These are phyloP conservation scores for Leccinum pellstonianum DNA, from an alignment of 768 basidiomycete genomes.

Conservation along the genomic window DNA sequence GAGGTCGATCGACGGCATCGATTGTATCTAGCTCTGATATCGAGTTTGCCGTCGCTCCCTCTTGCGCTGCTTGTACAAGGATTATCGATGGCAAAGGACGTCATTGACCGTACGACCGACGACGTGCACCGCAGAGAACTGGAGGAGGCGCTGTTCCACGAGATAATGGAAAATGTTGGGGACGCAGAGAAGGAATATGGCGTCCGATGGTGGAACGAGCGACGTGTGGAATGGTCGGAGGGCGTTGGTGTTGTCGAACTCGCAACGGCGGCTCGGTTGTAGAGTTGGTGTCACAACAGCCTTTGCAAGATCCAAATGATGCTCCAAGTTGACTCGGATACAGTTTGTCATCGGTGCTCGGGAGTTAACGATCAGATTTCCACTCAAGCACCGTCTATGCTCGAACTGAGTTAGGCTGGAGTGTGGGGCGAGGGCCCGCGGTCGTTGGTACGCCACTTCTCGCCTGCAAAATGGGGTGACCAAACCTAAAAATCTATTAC, in stretches of 20 bases:
- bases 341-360: too few relatives aligned
- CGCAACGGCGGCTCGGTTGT: constrained; percentile 12
- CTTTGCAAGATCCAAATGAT: background rate
- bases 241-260: background rate
- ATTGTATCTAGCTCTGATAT: constrained; percentile 63
- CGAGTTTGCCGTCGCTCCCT: constrained; percentile 63
- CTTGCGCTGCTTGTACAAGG: constrained; percentile 52
- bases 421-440: too few relatives aligned
- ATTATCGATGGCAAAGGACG: constrained; percentile 46
- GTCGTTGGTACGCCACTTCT: background rate
- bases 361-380: too few relatives aligned
- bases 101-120: constrained; percentile 32
- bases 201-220: constrained; percentile 73
- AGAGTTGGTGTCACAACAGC: background rate
- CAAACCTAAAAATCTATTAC: background rate
- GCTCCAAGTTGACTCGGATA: background rate
- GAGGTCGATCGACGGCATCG: constrained; percentile 42
- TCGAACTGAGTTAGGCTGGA: too few relatives aligned
- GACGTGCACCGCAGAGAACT: constrained; percentile 42
- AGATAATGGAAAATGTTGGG: constrained; percentile 62
- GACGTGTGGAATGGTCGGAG: constrained; percentile 29
- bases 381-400: too few relatives aligned
- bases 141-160: constrained; percentile 55
- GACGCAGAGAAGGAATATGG: constrained; percentile 67
- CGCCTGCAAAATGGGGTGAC: background rate